Evolutionary conservation across 2,329 filamentous ascomycete genomes (phyloP), one percentile per base, ranked within the genome.

Genomic region (Aspergillus sp.): DNA sequence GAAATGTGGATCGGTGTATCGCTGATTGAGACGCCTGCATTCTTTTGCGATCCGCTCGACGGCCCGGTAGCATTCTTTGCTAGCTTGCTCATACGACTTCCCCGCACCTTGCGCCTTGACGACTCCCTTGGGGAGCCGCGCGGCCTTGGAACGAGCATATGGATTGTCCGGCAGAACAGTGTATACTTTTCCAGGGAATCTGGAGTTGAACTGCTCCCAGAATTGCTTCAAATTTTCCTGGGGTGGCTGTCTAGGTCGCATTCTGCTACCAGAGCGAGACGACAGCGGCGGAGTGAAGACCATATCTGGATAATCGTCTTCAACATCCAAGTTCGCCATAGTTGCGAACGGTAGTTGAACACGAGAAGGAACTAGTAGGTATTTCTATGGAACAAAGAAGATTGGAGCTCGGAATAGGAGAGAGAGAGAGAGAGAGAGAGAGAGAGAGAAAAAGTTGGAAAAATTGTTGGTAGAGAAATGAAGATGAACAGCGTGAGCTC

Each of bases 1-100:
- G 69, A 96, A 96, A 71, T 95, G 87, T n/a, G 87, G 85, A 69
- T 96, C 91, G 15, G 88, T 84, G 70, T 96, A 96, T 73, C 91
- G 93, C 68, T 91, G 88, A 73, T 96, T 96, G 57, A 91, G 80
- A 8, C 90, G 83, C 21, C 86, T 81, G 70, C 91, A 96, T 66
- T 87, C 84, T 57, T 78, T 79, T 31, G 82, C 79, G 55, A 86
- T 86, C 59, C 83, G 82, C 8, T 78, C 75, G 6, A 87, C 84
- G 52, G 84, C 82, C 56, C 82, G 83, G 54, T 79, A 81, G 74
- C 91, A 96, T 57, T 87, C 83, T 21, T 82, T 82, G 3, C 82
- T 85, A 0, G 90, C 90, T 65, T 90, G 85, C 54, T 91, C 85
- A 68, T 91, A 95, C 0, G 88, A 90, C 19, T 84, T 82, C 45